Percentiles rank a stretch among this genome's conserved stretches.
Evolutionary conservation across 2,329 filamentous ascomycete genomes (phyloP).

Genomic region (Microsporum ferrugineum): DNA sequence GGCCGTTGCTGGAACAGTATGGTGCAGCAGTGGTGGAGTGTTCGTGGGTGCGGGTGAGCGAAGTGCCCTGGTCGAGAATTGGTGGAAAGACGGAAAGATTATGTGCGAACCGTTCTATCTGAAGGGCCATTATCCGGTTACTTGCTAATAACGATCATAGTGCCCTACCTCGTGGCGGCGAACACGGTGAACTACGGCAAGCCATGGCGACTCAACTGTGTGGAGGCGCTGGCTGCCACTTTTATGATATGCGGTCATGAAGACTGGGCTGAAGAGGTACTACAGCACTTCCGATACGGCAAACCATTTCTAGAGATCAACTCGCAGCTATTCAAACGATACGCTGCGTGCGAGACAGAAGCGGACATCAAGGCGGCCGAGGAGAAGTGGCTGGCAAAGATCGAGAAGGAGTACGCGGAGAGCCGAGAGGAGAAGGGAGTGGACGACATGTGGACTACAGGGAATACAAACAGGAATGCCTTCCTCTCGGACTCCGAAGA

Average conservation of each 20-base stretch:
- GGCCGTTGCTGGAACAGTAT: conserved; percentile 68
- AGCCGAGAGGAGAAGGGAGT: conserved; percentile 50
- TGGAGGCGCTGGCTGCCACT: conserved; percentile 82
- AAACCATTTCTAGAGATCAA: conserved; percentile 87
- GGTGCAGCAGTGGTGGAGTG: conserved; percentile 95
- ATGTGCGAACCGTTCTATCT: conserved; percentile 26
- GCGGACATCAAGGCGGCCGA: conserved; percentile 74
- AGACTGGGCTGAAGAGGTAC: conserved; percentile 78
- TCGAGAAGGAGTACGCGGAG: conserved; percentile 80
- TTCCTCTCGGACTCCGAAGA: conserved; percentile 37
- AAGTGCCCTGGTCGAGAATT: conserved; percentile 83
- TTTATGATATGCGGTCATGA: conserved; percentile 85
- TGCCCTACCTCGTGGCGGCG: conserved; percentile 91
- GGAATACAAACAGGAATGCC: conserved; percentile 66
- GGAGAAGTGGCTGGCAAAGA: conserved; percentile 73
- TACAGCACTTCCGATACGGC: conserved; percentile 81
- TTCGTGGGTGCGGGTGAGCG: conserved; percentile 84
- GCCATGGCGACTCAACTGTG: conserved; percentile 90
- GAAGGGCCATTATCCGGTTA: not conserved
- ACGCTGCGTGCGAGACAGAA: conserved; percentile 72
- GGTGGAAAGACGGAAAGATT: conserved; percentile 87
- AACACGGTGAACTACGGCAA: conserved; percentile 97
- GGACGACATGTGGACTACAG: conserved; percentile 78
- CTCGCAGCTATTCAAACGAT: conserved; percentile 63
- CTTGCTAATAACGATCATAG: conserved; percentile 17